A percentile compares a stretch with the other conserved stretches of the same genome.
These are phyloP conservation scores for Arctostaphylos glauca DNA, from an alignment of 148 eudicot genomes.

Conservation along the genomic window DNA sequence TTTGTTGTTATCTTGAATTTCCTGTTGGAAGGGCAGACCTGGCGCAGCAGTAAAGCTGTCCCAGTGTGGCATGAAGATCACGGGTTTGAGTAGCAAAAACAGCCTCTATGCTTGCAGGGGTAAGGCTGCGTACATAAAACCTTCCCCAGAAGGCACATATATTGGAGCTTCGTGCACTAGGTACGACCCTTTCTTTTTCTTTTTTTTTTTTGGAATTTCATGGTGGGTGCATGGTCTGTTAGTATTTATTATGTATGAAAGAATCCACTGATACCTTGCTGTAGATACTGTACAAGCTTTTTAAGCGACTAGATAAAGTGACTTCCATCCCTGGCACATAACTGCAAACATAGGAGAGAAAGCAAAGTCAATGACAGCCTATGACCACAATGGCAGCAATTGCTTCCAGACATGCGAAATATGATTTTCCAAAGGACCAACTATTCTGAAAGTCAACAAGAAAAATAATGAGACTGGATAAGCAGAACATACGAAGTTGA, in stretches of 20 bases:
- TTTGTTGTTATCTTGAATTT: neutral
- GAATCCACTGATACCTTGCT: constrained; percentile 56
- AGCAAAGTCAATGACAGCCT: constrained; percentile 15
- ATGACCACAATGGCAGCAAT: constrained; percentile 15
- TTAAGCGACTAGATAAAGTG: constrained; percentile 77
- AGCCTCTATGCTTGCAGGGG: too few relatives aligned
- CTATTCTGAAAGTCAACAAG: constrained; percentile 3
- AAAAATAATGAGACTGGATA: constrained; percentile 1
- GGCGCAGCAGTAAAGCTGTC: too few relatives aligned
- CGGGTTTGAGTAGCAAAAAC: too few relatives aligned
- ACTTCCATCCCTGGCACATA: constrained; percentile 99
- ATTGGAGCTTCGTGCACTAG: too few relatives aligned
- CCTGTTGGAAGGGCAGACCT: neutral
- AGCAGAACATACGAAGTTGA: constrained; percentile 81
- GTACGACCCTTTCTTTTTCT: too few relatives aligned
- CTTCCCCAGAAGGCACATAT: too few relatives aligned
- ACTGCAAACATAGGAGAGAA: constrained; percentile 44
- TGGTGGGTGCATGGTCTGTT: neutral
- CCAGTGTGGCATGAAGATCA: too few relatives aligned
- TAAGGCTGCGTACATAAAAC: too few relatives aligned
- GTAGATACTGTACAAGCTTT: constrained; percentile 88
- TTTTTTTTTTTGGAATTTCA: neutral
- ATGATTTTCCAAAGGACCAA: constrained; percentile 1
- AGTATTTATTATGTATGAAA: neutral
- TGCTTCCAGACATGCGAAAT: constrained; percentile 6